phyloP scores from a whole-genome alignment of 495 filamentous ascomycete species.

The Xylaria curta region DNA sequence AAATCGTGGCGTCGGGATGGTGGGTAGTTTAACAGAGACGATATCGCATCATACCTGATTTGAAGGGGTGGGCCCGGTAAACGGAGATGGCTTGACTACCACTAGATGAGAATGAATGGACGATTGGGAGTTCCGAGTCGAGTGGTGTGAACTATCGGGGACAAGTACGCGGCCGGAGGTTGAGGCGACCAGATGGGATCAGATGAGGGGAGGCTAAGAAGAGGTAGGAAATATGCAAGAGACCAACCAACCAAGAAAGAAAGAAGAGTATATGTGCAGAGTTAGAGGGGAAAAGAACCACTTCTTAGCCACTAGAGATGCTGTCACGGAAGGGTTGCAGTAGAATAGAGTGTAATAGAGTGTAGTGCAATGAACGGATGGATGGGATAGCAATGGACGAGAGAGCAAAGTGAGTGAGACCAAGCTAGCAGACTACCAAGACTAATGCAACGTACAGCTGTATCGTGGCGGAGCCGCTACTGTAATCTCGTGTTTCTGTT shows the following conservation, averaged over 20 bases:
- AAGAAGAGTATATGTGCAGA: background rate
- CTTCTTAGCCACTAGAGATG: background rate
- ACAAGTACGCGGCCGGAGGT: conserved; percentile 13
- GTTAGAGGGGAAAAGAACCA: background rate
- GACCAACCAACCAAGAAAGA: conserved; percentile 7
- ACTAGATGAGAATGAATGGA: background rate
- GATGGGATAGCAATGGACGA: background rate
- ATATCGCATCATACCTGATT: conserved; percentile 25
- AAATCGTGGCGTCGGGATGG: conserved; percentile 1
- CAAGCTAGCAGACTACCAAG: background rate
- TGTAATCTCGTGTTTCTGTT: conserved; percentile 18
- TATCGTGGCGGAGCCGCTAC: conserved; percentile 18
- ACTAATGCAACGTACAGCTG: conserved; percentile 20
- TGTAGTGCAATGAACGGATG: background rate
- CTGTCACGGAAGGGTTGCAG: background rate
- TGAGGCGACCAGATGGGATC: background rate
- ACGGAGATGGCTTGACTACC: conserved; percentile 15
- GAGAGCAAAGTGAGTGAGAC: background rate
- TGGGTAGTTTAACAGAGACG: background rate
- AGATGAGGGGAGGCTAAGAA: background rate
- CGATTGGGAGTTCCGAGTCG: conserved; percentile 8
- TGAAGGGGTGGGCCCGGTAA: conserved; percentile 13
- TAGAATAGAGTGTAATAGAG: background rate
- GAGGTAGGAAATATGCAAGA: background rate
- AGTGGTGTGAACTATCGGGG: background rate